phyloP scores from a whole-genome alignment of 306 rosid genomes.

The Oemleria cerasiformis region DNA sequence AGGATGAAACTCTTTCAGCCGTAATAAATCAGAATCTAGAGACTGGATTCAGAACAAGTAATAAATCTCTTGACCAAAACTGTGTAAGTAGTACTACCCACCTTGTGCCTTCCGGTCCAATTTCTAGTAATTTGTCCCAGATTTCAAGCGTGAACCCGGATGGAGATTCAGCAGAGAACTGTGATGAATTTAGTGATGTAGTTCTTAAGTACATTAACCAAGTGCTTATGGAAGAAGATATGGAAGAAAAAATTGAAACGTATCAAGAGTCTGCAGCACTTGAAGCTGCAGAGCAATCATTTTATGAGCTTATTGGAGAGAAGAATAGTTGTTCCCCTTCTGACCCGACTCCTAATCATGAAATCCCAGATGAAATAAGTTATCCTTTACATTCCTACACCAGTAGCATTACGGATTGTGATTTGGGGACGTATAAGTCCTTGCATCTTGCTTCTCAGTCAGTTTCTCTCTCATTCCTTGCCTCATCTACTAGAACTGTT shows the following conservation, averaged over 20 bases:
- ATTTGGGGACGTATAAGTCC: slow-evolving; percentile 7
- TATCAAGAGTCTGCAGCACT: slow-evolving; percentile 41
- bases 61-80: slow-evolving; percentile 13
- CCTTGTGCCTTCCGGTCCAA: slow-evolving; percentile 19
- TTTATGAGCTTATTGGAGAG: slow-evolving; percentile 27
- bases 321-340: slow-evolving; percentile 2
- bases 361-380: slow-evolving; percentile 13
- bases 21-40: slow-evolving; percentile 4
- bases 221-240: slow-evolving; percentile 43
- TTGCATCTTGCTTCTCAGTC: slow-evolving; percentile 16
- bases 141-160: slow-evolving; percentile 1
- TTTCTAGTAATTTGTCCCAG: background rate
- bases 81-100: no score
- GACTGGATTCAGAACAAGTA: slow-evolving; percentile 8
- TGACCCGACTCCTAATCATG: slow-evolving; percentile 17
- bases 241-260: slow-evolving; percentile 36
- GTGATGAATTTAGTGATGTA: slow-evolving; percentile 35
- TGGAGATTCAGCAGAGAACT: slow-evolving; percentile 29
- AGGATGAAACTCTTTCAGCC: slow-evolving; percentile 6
- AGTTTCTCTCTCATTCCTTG: slow-evolving; percentile 22
- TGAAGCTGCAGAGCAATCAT: slow-evolving; percentile 32
- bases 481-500: slow-evolving; percentile 19
- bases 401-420: slow-evolving; percentile 18
- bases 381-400: background rate
- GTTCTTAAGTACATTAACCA: slow-evolving; percentile 37